Conservation (phyloP, 208 protist species). For the Entamoeba histolytica region DNA sequence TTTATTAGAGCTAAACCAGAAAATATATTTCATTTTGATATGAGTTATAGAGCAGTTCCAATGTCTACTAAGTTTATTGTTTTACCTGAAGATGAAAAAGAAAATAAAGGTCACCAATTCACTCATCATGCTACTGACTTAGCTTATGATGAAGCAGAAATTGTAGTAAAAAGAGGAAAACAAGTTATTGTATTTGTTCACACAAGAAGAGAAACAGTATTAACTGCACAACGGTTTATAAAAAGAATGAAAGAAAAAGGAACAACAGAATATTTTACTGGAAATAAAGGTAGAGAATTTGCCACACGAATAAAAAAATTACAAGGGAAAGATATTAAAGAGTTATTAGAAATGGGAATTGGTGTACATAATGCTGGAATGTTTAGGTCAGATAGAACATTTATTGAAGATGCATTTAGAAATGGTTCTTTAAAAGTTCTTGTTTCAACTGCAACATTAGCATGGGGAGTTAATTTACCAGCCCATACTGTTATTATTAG, state of each 20-base stretch:
- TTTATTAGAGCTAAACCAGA: constrained; percentile 80
- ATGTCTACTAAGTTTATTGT: constrained; percentile 81
- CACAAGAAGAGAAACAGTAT: background rate
- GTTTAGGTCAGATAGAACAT: constrained; percentile 50
- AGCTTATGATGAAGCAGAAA: constrained; percentile 41
- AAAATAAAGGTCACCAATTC: constrained; percentile 63
- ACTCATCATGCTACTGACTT: constrained; percentile 82
- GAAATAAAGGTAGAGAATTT: constrained; percentile 34
- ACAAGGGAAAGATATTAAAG: constrained; percentile 37
- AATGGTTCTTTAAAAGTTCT: constrained; percentile 66
- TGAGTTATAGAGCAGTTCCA: constrained; percentile 73
- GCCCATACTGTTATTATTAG: constrained; percentile 98
- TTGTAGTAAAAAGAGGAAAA: background rate
- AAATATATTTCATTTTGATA: constrained; percentile 48
- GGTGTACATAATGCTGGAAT: constrained; percentile 93
- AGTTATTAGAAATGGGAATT: constrained; percentile 77
- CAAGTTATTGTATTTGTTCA: constrained; percentile 14
- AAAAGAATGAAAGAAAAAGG: constrained; percentile 6
- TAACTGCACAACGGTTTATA: background rate
- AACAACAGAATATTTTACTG: constrained; percentile 56
- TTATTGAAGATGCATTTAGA: constrained; percentile 86
- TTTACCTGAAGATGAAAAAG: constrained; percentile 31
- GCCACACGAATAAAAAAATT: constrained; percentile 20
- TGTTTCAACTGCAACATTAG: constrained; percentile 93
- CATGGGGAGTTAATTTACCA: constrained; percentile 99